Percentiles rank a stretch among this genome's conserved stretches.
These are phyloP conservation scores for Pueraria montana DNA, from an alignment of 306 rosid genomes.

Conservation along the genomic window DNA sequence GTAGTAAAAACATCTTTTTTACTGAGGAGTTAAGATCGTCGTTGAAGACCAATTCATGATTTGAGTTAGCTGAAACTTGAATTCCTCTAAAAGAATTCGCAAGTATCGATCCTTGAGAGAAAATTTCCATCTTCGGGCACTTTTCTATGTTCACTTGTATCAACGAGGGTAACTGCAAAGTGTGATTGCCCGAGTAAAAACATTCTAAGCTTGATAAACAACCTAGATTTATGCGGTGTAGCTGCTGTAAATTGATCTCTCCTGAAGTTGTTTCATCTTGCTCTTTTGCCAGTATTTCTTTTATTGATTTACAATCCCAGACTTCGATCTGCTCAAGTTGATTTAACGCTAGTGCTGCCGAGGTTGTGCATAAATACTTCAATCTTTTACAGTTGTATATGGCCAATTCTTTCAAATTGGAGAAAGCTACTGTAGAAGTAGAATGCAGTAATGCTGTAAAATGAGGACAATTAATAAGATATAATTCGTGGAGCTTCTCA, in stretches of 20 bases:
- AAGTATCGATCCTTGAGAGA: not conserved
- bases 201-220: constrained; percentile 19
- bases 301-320: not conserved
- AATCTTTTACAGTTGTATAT: not conserved
- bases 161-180: constrained; percentile 29
- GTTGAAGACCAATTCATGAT: too few relatives aligned
- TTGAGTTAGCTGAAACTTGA: too few relatives aligned
- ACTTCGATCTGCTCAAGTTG: not conserved
- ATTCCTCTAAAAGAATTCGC: too few relatives aligned
- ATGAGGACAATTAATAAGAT: not conserved
- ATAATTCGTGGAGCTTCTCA: not conserved
- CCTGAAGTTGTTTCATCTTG: not conserved
- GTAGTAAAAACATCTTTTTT: too few relatives aligned
- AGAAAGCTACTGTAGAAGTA: constrained; percentile 3
- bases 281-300: constrained; percentile 20
- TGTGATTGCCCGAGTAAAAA: constrained; percentile 28
- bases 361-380: constrained; percentile 17
- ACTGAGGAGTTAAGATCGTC: too few relatives aligned
- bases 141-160: not conserved
- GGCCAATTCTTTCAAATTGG: not conserved
- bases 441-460: constrained; percentile 34
- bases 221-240: not conserved
- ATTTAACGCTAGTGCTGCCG: not conserved
- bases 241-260: not conserved
- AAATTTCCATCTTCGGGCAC: constrained; percentile 29